Evolutionary conservation across 345 rosid genomes (phyloP), one percentile per base, ranked within the genome.

Genomic region (Cochlearia excelsa): DNA sequence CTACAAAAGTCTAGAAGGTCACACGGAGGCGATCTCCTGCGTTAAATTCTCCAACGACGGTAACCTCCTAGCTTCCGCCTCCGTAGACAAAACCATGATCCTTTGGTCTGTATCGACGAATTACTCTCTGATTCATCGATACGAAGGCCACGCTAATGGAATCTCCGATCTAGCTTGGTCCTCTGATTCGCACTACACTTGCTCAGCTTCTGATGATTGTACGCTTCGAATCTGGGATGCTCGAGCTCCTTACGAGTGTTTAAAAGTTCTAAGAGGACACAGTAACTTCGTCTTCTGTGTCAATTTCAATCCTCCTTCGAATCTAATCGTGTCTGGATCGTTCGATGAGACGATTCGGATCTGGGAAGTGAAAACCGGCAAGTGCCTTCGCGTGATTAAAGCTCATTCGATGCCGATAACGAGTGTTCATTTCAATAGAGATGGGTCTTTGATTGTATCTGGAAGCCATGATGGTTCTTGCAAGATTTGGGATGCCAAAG

Each of bases 221-320:
- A 63, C 97, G 56, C 84, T 93, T 67, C 99, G 99, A 61, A 93
- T 93, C 73, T 93, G 99, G 99, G 87, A 83, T 9, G 78, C 99
- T 3, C 86, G 90, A 4, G 28, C 88, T 61, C 89, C 95, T 1
- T 87, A 86, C 51, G 99, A 93, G 4, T 85, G 91, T 68, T 85
- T 89, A 39, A 85, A 89, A 62, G 83, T 82, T 72, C 92, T 93
- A 26, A 74, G 73, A 49, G 97, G 96, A 26, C 97, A 93, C 75
- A 59, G 84, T 39, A 79, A 79, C 46, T 67, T 79, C 40, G 97
- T 89, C 5, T 89, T 93, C 86, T 89, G 94, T 65, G 97, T 93
- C 9, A 89, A 89, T 63, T 93, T 93, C 71, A 93, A 82, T 48
- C 95, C 95, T 2, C 95, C 84, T 44, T 89, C 97, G 42, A 83